These are phyloP conservation scores for Panicum miliaceum DNA, from an alignment of 176 grass and related monocot genomes.

Conservation along the genomic window DNA sequence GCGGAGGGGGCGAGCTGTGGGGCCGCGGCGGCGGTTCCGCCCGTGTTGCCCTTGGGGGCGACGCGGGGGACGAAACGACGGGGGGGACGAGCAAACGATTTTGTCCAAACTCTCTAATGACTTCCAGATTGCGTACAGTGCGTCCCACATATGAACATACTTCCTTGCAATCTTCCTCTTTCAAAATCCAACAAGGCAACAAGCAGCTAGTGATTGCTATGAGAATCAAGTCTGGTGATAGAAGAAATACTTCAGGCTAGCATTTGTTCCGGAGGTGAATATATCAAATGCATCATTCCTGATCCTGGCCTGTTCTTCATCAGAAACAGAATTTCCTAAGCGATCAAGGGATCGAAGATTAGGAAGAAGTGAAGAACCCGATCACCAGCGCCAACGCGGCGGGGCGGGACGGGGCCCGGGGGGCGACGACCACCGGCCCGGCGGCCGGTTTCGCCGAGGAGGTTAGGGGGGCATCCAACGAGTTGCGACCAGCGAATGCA, in stretches of 20 bases:
- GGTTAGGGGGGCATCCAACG: not conserved
- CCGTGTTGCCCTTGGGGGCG: no score
- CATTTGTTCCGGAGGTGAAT: not conserved
- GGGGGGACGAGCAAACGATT: no score
- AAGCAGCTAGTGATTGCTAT: not conserved
- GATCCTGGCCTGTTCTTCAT: not conserved
- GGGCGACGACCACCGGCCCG: no score
- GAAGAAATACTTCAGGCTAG: not conserved
- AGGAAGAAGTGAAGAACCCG: not conserved
- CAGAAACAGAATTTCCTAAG: not conserved
- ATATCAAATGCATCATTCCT: not conserved
- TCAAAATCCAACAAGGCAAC: not conserved
- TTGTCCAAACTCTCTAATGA: not conserved
- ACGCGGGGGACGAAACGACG: no score
- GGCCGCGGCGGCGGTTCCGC: no score
- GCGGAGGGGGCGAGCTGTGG: no score
- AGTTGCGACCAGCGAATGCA: not conserved
- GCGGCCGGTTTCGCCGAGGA: not conserved
- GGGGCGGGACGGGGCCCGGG: no score
- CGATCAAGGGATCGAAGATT: not conserved
- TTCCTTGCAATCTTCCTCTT: not conserved
- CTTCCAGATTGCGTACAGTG: not conserved
- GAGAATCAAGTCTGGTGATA: not conserved
- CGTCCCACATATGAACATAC: not conserved
- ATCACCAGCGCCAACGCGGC: not conserved